Base-by-base conservation (phyloP, 1,139 yeast species). In the Saccharomycopsis hybrid region DNA sequence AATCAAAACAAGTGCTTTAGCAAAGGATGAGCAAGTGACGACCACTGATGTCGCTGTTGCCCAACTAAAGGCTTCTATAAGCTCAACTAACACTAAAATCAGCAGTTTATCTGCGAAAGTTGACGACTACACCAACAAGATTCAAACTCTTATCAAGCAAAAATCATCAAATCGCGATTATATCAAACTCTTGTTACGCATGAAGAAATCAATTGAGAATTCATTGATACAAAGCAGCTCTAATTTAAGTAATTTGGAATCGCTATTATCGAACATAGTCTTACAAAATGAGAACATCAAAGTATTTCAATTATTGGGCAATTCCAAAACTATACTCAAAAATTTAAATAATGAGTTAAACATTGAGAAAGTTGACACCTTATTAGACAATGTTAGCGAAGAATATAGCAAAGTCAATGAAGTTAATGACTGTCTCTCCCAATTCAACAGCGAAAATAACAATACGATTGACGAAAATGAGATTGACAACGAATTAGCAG, bases 381-480 rank as follows among this genome's bases (percentile, higher is more conserved):
- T 51, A 33, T 37, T 41, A 31, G 51, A 50, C n/a, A 46, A 51
- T 30, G 35, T 51, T 9, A 41, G 18, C n/a, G 50, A 44, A 8
- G 47, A 55, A 24, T 33, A 32, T 38, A 25, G 29, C 27, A 52
- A 52, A 25, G 46, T 49, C 13, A 36, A 46, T 18, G 48, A 43
- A 28, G 41, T 56, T 9, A 49, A 47, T 37, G 53, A 50, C 5
- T 49, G 51, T 2, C 38, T 50, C 29, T 30, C 51, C n/a, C 49
- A 49, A 39, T 39, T 52, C 18, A 32, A 49, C 38, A 50, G 44
- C 32, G 45, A 25, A 13, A 43, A 47, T 27, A 44, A 51, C 24
- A 30, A 41, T 11, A 38, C 27, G 5, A 44, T 48, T 29, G 54
- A 49, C 25, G 54, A 50, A 24, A 47, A 44, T 9, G 55, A 53